These are phyloP conservation scores for Xylaria sp. DNA, from an alignment of 2,329 filamentous ascomycete species.

Conservation along the genomic window DNA sequence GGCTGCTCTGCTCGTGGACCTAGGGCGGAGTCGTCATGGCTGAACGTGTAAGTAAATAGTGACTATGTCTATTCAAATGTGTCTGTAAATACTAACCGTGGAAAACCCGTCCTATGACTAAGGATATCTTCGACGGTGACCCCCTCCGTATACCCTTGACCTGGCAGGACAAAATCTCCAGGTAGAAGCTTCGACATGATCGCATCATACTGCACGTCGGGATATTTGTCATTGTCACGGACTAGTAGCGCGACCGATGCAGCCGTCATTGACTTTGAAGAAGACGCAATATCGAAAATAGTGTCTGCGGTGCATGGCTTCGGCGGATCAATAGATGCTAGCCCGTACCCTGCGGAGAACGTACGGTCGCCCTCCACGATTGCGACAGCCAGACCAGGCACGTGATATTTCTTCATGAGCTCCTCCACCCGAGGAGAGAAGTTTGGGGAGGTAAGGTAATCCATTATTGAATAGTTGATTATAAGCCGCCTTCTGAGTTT, in stretches of 20 bases:
- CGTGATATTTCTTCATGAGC: slow-evolving; percentile 41
- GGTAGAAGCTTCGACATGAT: slow-evolving; percentile 43
- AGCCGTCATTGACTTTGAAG: slow-evolving; percentile 46
- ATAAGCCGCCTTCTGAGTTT: not conserved
- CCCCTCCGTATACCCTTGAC: slow-evolving; percentile 38
- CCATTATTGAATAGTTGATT: slow-evolving; percentile 28
- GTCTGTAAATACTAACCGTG: slow-evolving; percentile 30
- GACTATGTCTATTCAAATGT: not conserved
- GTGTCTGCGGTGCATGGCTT: slow-evolving; percentile 46
- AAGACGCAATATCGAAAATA: slow-evolving; percentile 48
- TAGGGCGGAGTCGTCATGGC: slow-evolving; percentile 41
- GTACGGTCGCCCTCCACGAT: slow-evolving; percentile 38
- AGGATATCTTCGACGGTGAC: slow-evolving; percentile 45
- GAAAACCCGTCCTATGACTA: slow-evolving; percentile 44
- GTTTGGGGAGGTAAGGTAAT: slow-evolving; percentile 34
- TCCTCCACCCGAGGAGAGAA: slow-evolving; percentile 37
- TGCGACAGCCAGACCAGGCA: slow-evolving; percentile 44
- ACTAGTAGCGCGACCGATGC: slow-evolving; percentile 47
- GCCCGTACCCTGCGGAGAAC: slow-evolving; percentile 42
- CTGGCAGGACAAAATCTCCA: slow-evolving; percentile 44
- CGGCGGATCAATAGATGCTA: slow-evolving; percentile 44
- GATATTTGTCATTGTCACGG: slow-evolving; percentile 46
- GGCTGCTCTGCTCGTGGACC: slow-evolving; percentile 28
- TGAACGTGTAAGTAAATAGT: slow-evolving; percentile 20
- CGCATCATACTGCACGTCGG: slow-evolving; percentile 48